These are phyloP conservation scores for Neobulgaria alba DNA, from an alignment of 2,329 filamentous ascomycete genomes.

Conservation along the genomic window DNA sequence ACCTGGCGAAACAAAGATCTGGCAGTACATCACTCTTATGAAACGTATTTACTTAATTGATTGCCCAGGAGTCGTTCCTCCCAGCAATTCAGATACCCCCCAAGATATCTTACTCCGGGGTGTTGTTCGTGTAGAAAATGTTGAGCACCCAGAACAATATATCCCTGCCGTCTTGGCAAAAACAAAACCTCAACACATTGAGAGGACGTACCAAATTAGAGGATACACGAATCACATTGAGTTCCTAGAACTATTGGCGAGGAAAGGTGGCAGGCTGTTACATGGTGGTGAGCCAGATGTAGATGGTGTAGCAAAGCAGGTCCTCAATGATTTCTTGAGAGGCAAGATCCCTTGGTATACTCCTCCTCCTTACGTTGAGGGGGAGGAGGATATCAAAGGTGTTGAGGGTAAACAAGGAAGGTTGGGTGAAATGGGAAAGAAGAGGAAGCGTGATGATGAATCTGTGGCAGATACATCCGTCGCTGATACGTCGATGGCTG, in stretches of 20 bases:
- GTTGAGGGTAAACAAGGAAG: slow-evolving; percentile 68
- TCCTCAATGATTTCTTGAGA: slow-evolving; percentile 90
- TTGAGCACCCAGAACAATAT: slow-evolving; percentile 94
- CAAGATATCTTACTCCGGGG: slow-evolving; percentile 84
- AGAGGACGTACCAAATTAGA: slow-evolving; percentile 84
- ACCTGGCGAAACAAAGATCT: slow-evolving; percentile 93
- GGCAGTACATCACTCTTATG: slow-evolving; percentile 96
- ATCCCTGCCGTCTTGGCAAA: slow-evolving; percentile 72
- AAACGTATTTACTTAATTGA: slow-evolving; percentile 93
- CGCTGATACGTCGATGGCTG: slow-evolving; percentile 28
- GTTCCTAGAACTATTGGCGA: slow-evolving; percentile 78
- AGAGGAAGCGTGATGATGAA: slow-evolving; percentile 57
- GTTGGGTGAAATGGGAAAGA: slow-evolving; percentile 78
- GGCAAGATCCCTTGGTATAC: slow-evolving; percentile 97
- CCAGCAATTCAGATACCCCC: slow-evolving; percentile 73
- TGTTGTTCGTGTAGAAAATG: slow-evolving; percentile 90
- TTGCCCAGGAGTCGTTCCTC: slow-evolving; percentile 92
- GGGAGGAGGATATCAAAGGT: slow-evolving; percentile 41
- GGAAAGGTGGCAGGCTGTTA: slow-evolving; percentile 78
- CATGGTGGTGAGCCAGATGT: slow-evolving; percentile 93
- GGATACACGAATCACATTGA: slow-evolving; percentile 69
- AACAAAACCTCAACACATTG: slow-evolving; percentile 80
- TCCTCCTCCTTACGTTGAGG: slow-evolving; percentile 56
- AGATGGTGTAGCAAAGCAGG: slow-evolving; percentile 92
- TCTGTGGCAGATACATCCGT: slow-evolving; percentile 35